Percentiles rank a stretch among this genome's conserved stretches.
phyloP scores from a whole-genome alignment of 1,284 basidiomycete genomes.

The Ceratobasidium sp. region DNA sequence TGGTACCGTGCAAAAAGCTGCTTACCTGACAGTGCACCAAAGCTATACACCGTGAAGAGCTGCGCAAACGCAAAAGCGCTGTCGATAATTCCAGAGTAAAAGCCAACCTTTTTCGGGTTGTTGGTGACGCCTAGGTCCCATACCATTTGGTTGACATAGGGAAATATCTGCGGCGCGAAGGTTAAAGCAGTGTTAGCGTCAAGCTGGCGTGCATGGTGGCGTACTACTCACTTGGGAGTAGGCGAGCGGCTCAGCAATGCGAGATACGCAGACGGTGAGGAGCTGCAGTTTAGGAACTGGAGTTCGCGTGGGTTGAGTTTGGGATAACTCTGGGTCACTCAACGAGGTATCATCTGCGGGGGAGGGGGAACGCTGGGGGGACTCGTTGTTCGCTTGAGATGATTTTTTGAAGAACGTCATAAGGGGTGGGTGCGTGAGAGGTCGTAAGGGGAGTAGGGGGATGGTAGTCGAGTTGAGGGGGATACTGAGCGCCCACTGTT shows the following conservation, averaged over 20 bases:
- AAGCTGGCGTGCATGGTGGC: too few species aligned
- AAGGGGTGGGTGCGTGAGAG: neutral
- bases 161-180: conserved; percentile 14
- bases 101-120: conserved; percentile 36
- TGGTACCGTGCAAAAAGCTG: neutral
- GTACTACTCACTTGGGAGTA: conserved; percentile 22
- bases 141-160: conserved; percentile 45
- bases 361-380: neutral
- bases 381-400: neutral
- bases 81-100: conserved; percentile 37
- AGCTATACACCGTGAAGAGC: conserved; percentile 33
- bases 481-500: too few species aligned
- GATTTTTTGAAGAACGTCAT: conserved; percentile 1
- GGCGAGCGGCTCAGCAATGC: conserved; percentile 28
- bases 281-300: conserved; percentile 32
- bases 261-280: conserved; percentile 30
- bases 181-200: neutral
- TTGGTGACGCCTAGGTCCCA: conserved; percentile 38
- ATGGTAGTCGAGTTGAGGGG: too few species aligned
- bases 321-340: conserved; percentile 22
- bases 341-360: neutral
- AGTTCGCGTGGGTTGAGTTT: neutral
- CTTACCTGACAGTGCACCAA: conserved; percentile 26
- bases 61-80: conserved; percentile 39
- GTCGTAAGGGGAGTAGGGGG: conserved; percentile 2